Evolutionary conservation across 192 early-diverging fungal species (phyloP), one percentile per base, ranked within the genome.

Genomic region (Coemansia sp.): DNA sequence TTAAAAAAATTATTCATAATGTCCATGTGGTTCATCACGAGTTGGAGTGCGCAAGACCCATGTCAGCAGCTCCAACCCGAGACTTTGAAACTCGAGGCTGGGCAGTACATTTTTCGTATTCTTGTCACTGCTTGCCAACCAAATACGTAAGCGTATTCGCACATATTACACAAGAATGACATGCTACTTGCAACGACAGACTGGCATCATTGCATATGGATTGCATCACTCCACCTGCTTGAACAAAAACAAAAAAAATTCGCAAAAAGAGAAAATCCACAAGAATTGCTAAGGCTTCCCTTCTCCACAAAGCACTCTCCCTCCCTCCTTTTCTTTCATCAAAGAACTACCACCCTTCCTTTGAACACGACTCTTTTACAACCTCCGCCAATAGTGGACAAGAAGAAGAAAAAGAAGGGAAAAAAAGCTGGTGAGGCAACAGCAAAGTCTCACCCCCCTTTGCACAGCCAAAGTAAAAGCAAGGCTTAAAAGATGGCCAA

Each of bases 1-100:
- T 35, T 9, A 35, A 8, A 35, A 35, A 35, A 35, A 35, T 8
- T 9, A 35, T 41, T 41, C 15, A 13, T 13, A 41, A 41, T 4
- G 12, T 4, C 3, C 49, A 22, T 52, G 49, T 24, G 49, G 49
- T 52, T 9, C 22, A 22, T 52, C 49, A 52, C 49, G 20, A 20
- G 49, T 22, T 22, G 22, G 22, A 7, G 22, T 27, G 27, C 10
- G 22, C 45, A 9, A n/a, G 22, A 52, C 10, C 6, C 49, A 22
- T 47, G 45, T 52, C 49, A 52, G 49, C 49, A 7, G 49, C 18
- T 24, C 49, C 49, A 50, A 50, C 20, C 30, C 44, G 45, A 64
- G 62, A 44, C 44, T 64, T 50, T 50, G 12, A 52, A 38, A 62
- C 11, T 16, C 29, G 24, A 2, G 40, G 40, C 40, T 12, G 4